Percentiles rank a stretch among this genome's conserved stretches.
phyloP scores from a whole-genome alignment of 2,329 filamentous ascomycete genomes.

The Magnaporthiopsis incrustans region DNA sequence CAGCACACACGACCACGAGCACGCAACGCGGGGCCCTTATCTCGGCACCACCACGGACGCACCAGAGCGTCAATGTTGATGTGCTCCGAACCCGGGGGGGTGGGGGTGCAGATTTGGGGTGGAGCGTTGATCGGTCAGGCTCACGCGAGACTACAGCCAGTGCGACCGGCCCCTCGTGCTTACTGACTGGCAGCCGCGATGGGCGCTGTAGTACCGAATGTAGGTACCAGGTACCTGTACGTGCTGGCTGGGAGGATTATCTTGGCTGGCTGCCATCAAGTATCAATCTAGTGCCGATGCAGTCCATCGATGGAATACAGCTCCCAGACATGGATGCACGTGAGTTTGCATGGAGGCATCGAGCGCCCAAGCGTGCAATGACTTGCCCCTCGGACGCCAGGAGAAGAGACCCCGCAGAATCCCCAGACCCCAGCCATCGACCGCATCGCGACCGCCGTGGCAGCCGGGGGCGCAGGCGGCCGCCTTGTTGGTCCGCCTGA shows the following conservation, averaged over 20 bases:
- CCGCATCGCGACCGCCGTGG: not conserved
- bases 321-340: too few species aligned
- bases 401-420: not conserved
- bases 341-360: too few species aligned
- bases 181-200: too few species aligned
- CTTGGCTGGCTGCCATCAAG: too few species aligned
- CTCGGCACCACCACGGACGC: not conserved
- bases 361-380: too few species aligned
- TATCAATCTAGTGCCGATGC: too few species aligned
- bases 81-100: not conserved
- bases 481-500: not conserved
- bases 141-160: not conserved
- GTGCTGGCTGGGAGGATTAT: too few species aligned
- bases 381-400: too few species aligned
- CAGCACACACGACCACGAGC: not conserved
- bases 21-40: not conserved
- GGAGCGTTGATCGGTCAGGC: not conserved
- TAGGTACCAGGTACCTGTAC: too few species aligned
- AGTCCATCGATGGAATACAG: too few species aligned
- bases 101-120: not conserved
- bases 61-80: not conserved
- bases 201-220: too few species aligned
- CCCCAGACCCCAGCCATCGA: not conserved
- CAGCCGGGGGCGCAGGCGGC: not conserved
- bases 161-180: not conserved